phyloP scores from a whole-genome alignment of 1,284 basidiomycete genomes.

The Cystobasidium sp. region DNA sequence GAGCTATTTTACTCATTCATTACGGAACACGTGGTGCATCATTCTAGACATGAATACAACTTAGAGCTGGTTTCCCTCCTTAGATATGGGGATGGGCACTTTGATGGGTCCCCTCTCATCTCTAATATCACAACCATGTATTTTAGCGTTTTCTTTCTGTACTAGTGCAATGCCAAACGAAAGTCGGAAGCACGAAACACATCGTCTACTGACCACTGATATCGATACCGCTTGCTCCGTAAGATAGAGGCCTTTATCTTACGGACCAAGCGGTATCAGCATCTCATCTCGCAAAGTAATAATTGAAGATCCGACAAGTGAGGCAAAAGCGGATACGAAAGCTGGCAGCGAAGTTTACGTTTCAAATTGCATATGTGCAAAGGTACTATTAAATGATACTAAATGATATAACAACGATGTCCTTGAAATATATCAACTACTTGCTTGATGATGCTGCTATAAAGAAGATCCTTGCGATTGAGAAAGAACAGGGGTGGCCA shows the following conservation, averaged over 20 bases:
- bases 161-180: slow-evolving; percentile 15
- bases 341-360: too few relatives aligned
- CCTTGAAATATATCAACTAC: too few relatives aligned
- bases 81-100: background rate
- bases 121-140: background rate
- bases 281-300: background rate
- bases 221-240: background rate
- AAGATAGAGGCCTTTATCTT: background rate
- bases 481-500: too few relatives aligned
- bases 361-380: too few relatives aligned
- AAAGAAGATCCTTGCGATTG: too few relatives aligned
- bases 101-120: slow-evolving; percentile 11
- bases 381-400: too few relatives aligned
- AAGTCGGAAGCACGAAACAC: slow-evolving; percentile 19
- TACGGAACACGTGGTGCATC: slow-evolving; percentile 24
- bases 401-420: too few relatives aligned
- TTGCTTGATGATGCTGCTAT: too few relatives aligned
- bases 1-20: background rate
- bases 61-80: slow-evolving; percentile 24
- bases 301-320: too few relatives aligned
- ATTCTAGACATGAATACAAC: slow-evolving; percentile 20
- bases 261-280: background rate
- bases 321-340: too few relatives aligned
- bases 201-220: background rate
- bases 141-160: background rate